phyloP scores from a whole-genome alignment of 345 rosid species.

The Heritiera fomes region DNA sequence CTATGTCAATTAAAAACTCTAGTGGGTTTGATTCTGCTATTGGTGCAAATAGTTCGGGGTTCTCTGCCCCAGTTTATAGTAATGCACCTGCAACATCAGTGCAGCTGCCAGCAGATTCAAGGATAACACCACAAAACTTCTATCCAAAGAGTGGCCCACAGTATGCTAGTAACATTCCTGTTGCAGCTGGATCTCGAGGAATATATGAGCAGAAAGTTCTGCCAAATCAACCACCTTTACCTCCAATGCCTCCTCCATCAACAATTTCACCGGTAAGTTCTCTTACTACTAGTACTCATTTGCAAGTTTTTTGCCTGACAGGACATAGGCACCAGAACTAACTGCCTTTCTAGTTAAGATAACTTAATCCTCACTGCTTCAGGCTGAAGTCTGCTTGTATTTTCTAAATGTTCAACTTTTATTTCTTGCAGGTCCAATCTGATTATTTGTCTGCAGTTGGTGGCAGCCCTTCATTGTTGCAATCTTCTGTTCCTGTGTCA shows the following conservation, averaged over 20 bases:
- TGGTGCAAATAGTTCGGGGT: conserved; percentile 46
- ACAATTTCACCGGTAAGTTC: conserved; percentile 49
- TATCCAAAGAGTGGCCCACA: conserved; percentile 68
- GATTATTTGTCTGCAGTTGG: conserved; percentile 47
- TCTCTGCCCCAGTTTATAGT: conserved; percentile 52
- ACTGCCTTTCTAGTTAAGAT: conserved; percentile 41
- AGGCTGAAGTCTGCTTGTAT: neutral
- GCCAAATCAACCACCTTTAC: conserved; percentile 86
- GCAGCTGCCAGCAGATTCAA: conserved; percentile 57
- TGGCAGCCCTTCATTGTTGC: conserved; percentile 33
- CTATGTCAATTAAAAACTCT: conserved; percentile 39
- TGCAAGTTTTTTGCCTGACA: neutral
- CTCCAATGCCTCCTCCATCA: conserved; percentile 84
- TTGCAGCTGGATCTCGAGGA: conserved; percentile 59
- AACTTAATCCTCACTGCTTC: neutral
- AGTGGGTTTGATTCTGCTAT: conserved; percentile 47
- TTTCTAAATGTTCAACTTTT: conserved; percentile 14
- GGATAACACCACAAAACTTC: conserved; percentile 59
- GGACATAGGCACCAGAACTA: conserved; percentile 1
- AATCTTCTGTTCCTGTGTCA: conserved; percentile 35
- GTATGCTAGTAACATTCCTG: conserved; percentile 40
- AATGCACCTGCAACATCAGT: conserved; percentile 43
- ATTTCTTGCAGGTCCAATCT: conserved; percentile 53
- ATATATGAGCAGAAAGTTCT: conserved; percentile 63
- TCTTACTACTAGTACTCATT: conserved; percentile 27